phyloP scores from a whole-genome alignment of 1,284 basidiomycete species.

The Moesziomyces aphidis region DNA sequence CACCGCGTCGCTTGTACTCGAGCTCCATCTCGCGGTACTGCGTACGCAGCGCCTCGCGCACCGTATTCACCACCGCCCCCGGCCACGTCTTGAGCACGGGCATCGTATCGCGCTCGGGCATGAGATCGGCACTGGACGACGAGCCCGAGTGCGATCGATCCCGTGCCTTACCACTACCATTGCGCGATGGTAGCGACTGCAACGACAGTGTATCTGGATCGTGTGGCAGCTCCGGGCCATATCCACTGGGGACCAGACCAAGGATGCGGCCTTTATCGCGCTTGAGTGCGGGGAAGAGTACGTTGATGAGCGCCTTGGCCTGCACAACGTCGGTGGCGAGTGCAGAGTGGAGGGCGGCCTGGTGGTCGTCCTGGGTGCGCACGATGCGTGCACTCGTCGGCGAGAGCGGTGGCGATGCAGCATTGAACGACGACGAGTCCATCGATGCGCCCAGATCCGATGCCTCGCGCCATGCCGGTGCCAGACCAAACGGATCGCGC shows the following conservation, averaged over 20 bases:
- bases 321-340: slow-evolving; percentile 49
- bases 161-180: slow-evolving; percentile 20
- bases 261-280: slow-evolving; percentile 45
- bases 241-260: slow-evolving; percentile 40
- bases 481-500: slow-evolving; percentile 31
- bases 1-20: slow-evolving; percentile 24
- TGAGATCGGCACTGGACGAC: background rate
- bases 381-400: slow-evolving; percentile 28
- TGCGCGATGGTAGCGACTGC: slow-evolving; percentile 19
- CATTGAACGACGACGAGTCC: slow-evolving; percentile 28
- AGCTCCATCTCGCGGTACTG: slow-evolving; percentile 32
- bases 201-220: slow-evolving; percentile 40
- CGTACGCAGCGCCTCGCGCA: slow-evolving; percentile 24
- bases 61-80: slow-evolving; percentile 26
- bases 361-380: slow-evolving; percentile 34
- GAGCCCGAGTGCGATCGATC: slow-evolving; percentile 21
- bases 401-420: slow-evolving; percentile 38
- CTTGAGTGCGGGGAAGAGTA: slow-evolving; percentile 47
- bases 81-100: slow-evolving; percentile 31
- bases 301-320: slow-evolving; percentile 40
- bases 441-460: slow-evolving; percentile 17
- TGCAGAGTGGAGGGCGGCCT: slow-evolving; percentile 36
- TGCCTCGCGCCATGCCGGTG: slow-evolving; percentile 20
- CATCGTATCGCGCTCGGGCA: background rate
- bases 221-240: slow-evolving; percentile 33